Evolutionary conservation across 2,329 filamentous ascomycete species (phyloP).

Genomic region (Monosporascus ibericus): DNA sequence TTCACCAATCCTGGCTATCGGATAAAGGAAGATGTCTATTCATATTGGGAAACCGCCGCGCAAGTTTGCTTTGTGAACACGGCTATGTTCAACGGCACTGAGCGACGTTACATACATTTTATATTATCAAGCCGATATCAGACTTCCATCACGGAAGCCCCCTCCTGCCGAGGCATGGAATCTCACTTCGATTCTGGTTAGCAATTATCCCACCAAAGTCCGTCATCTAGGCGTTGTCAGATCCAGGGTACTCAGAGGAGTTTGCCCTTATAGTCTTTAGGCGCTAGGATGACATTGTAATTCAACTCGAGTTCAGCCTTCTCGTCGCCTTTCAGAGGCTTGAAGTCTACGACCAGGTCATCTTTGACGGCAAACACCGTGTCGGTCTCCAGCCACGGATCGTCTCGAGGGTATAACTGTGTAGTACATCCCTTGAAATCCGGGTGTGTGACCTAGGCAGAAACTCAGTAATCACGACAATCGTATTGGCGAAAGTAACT

Average conservation of each 20-base stretch:
- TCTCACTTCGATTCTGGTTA: background rate
- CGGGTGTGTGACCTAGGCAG: slow-evolving; percentile 42
- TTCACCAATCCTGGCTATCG: too few species aligned
- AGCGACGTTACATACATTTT: too few species aligned
- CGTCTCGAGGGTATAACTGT: slow-evolving; percentile 67
- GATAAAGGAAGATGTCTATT: too few species aligned
- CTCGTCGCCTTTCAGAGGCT: slow-evolving; percentile 30
- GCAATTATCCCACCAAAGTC: background rate
- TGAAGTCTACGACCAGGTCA: slow-evolving; percentile 45
- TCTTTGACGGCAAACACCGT: slow-evolving; percentile 50
- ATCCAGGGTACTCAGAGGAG: slow-evolving; percentile 9
- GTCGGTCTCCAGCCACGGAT: slow-evolving; percentile 53
- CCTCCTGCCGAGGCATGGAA: too few species aligned
- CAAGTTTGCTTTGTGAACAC: too few species aligned
- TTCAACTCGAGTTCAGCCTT: slow-evolving; percentile 25
- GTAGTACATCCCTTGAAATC: slow-evolving; percentile 68
- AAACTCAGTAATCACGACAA: background rate
- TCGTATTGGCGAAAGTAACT: background rate
- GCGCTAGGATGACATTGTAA: slow-evolving; percentile 35
- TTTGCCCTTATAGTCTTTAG: slow-evolving; percentile 40
- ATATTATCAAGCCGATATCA: too few species aligned
- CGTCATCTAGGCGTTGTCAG: background rate
- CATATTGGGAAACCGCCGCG: too few species aligned
- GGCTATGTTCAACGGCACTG: too few species aligned
- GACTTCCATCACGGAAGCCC: too few species aligned